Percentiles rank a stretch among this genome's conserved stretches.
Conservation (phyloP, 192 early-diverging fungal species). For the Helicostylum pulchrum region DNA sequence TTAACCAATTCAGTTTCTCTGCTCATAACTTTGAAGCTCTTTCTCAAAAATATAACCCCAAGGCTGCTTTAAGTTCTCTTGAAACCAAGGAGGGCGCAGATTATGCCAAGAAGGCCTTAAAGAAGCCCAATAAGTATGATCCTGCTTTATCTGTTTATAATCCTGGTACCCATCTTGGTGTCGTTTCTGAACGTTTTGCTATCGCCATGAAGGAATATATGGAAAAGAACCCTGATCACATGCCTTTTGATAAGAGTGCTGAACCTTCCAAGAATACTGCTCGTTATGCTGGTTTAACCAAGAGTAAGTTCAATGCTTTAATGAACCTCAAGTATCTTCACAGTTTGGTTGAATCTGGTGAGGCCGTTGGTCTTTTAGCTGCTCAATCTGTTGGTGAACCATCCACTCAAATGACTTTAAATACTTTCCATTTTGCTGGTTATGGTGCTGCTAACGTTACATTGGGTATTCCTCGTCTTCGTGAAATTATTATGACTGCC, state of each 20-base stretch:
- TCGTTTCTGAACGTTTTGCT: conserved; percentile 86
- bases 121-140: conserved; percentile 77
- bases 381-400: conserved; percentile 99
- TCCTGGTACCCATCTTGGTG: conserved; percentile 83
- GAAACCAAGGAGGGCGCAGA: conserved; percentile 70
- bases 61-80: conserved; percentile 57
- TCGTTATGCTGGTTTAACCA: conserved; percentile 52
- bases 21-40: conserved; percentile 87
- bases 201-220: conserved; percentile 61
- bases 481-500: conserved; percentile 99
- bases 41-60: conserved; percentile 76
- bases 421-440: conserved; percentile 99
- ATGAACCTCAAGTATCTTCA: conserved; percentile 96
- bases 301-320: conserved; percentile 81
- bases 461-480: conserved; percentile 95
- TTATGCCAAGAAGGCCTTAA: conserved; percentile 82
- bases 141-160: conserved; percentile 78
- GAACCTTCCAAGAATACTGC: conserved; percentile 51
- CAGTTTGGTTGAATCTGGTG: conserved; percentile 87
- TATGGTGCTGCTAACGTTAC: conserved; percentile 96
- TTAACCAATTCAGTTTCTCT: conserved; percentile 3
- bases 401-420: conserved; percentile 99
- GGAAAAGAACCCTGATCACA: conserved; percentile 68
- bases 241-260: conserved; percentile 51
- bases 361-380: conserved; percentile 97